These are phyloP conservation scores for Hibiscus tridactylites DNA, from an alignment of 345 rosid genomes.

Conservation along the genomic window DNA sequence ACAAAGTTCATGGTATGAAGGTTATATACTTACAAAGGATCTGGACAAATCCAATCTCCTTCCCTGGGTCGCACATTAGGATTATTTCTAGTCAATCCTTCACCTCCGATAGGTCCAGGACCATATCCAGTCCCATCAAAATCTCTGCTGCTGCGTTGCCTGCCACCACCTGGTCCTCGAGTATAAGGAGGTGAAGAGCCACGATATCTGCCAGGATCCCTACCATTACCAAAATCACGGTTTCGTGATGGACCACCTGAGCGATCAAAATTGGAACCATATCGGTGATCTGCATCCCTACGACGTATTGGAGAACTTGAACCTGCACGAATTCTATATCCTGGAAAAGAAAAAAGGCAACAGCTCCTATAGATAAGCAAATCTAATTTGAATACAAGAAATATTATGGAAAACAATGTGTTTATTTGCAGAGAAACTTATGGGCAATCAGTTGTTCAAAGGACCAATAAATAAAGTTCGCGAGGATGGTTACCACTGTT, in stretches of 20 bases:
- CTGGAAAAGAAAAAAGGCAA: conserved; percentile 38
- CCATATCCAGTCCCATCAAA: conserved; percentile 59
- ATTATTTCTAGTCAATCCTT: conserved; percentile 40
- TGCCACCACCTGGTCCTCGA: conserved; percentile 58
- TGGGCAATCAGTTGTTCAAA: conserved; percentile 19
- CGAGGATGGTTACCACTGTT: conserved; percentile 23
- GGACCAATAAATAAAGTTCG: conserved; percentile 21
- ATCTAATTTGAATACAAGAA: conserved; percentile 5
- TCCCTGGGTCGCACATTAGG: conserved; percentile 87
- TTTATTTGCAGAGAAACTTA: conserved; percentile 10
- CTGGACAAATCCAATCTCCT: conserved; percentile 81
- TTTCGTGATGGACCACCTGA: conserved; percentile 36
- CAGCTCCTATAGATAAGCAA: conserved; percentile 26
- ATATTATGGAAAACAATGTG: conserved; percentile 14
- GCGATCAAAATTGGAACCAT: conserved; percentile 55
- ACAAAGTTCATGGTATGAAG: background rate
- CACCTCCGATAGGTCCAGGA: conserved; percentile 45
- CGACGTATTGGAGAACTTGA: conserved; percentile 67
- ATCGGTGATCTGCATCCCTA: conserved; percentile 46
- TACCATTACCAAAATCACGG: conserved; percentile 46
- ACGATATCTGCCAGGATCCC: conserved; percentile 62
- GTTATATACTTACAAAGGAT: conserved; percentile 46
- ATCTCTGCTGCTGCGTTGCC: conserved; percentile 48
- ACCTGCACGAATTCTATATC: conserved; percentile 69
- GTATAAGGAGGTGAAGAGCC: conserved; percentile 56